Percentiles rank a stretch among this genome's conserved stretches.
These are phyloP conservation scores for Talaromyces liani DNA, from an alignment of 495 filamentous ascomycete species.

Conservation along the genomic window DNA sequence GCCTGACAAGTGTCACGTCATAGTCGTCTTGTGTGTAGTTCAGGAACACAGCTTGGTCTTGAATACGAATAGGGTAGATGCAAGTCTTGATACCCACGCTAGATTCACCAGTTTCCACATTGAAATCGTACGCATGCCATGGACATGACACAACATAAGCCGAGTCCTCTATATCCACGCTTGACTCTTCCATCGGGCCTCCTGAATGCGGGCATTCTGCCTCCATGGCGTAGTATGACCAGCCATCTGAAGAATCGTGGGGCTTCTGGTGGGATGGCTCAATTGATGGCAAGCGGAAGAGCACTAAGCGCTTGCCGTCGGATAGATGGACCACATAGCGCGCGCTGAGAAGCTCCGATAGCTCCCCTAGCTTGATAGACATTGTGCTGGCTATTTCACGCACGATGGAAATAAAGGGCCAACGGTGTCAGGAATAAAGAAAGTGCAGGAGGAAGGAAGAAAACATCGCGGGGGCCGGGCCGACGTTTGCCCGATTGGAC, in stretches of 20 bases:
- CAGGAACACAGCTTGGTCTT: constrained; percentile 27
- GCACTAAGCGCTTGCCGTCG: constrained; percentile 41
- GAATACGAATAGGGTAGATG: constrained; percentile 39
- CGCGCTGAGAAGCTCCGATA: constrained; percentile 31
- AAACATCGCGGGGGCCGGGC: not conserved
- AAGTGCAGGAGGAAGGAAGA: not conserved
- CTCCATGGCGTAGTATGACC: constrained; percentile 48
- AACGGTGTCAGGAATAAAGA: not conserved
- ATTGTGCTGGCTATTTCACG: constrained; percentile 7
- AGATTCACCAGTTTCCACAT: constrained; percentile 48
- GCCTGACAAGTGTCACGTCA: constrained; percentile 21
- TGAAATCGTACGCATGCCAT: constrained; percentile 52
- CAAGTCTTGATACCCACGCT: constrained; percentile 47
- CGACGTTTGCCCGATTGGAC: not conserved
- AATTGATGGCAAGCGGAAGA: constrained; percentile 43
- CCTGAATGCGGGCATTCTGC: constrained; percentile 47
- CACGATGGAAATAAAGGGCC: too few relatives aligned
- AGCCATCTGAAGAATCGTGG: constrained; percentile 32
- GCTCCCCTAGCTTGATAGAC: constrained; percentile 28
- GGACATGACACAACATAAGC: constrained; percentile 47
- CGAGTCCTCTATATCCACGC: constrained; percentile 46
- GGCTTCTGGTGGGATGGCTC: constrained; percentile 21
- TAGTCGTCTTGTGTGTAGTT: constrained; percentile 18
- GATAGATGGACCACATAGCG: constrained; percentile 43
- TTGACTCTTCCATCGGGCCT: constrained; percentile 43